Percentiles rank a stretch among this genome's conserved stretches.
Evolutionary conservation across 2,329 filamentous ascomycete genomes (phyloP).

Genomic region (Hymenoscyphus albidus): DNA sequence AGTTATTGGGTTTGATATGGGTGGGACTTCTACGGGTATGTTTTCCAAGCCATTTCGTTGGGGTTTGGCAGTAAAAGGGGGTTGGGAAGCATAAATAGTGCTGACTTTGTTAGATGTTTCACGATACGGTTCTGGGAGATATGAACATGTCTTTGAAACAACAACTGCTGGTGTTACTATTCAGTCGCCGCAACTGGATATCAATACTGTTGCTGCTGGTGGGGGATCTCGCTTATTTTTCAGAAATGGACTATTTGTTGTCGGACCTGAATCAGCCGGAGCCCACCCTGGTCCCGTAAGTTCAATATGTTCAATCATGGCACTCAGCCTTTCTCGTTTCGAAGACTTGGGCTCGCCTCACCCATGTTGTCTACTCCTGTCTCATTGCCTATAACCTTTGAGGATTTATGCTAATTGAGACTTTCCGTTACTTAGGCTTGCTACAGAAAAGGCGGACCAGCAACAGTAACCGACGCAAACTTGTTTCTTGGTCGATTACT

Average conservation of each 20-base stretch:
- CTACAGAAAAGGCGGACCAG: constrained; percentile 81
- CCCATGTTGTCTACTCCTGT: no score
- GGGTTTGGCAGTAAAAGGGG: background rate
- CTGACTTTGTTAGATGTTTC: constrained; percentile 46
- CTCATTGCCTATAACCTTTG: no score
- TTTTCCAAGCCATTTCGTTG: background rate
- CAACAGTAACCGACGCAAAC: constrained; percentile 90
- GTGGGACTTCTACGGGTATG: constrained; percentile 52
- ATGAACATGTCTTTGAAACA: constrained; percentile 72
- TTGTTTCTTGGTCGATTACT: constrained; percentile 76
- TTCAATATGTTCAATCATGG: background rate
- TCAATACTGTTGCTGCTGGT: constrained; percentile 57
- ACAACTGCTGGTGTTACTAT: constrained; percentile 76
- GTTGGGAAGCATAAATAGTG: background rate
- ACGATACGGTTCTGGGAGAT: constrained; percentile 56
- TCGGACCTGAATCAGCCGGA: constrained; percentile 57
- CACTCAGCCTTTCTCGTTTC: background rate
- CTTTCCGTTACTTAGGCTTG: constrained; percentile 49
- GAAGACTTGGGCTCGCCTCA: no score
- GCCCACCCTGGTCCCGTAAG: constrained; percentile 72
- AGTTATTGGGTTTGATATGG: constrained; percentile 69
- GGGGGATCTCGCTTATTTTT: constrained; percentile 56
- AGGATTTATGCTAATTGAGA: no score
- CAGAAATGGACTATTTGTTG: constrained; percentile 66
- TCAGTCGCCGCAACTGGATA: constrained; percentile 74